Percentiles rank a stretch among this genome's conserved stretches.
Evolutionary conservation across 73 alveolate genomes (phyloP).

Genomic region (Stentor coeruleus): DNA sequence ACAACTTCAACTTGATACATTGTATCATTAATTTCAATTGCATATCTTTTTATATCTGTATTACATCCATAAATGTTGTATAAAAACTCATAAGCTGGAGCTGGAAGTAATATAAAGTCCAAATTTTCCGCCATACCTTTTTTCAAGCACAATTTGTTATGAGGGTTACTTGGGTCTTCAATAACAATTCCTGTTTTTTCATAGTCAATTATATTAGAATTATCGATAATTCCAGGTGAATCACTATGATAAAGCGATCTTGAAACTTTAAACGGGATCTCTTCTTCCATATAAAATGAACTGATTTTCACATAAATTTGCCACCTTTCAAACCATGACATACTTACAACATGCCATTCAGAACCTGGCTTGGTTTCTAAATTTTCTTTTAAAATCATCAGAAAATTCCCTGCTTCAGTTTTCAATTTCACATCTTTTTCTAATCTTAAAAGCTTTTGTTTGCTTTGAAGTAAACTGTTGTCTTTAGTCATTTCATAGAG

Average conservation of each 20-base stretch:
- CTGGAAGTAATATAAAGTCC: conserved; percentile 16
- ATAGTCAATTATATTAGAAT: conserved; percentile 1
- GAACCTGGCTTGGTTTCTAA: conserved; percentile 7
- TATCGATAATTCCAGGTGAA: conserved; percentile 25
- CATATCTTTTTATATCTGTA: conserved; percentile 18
- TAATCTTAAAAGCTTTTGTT: background rate
- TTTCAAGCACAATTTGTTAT: background rate
- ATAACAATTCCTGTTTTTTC: background rate
- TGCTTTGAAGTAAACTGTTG: background rate
- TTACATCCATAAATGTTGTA: background rate
- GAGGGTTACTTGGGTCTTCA: background rate
- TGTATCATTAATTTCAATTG: conserved; percentile 14
- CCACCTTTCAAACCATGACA: conserved; percentile 15
- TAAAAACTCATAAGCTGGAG: background rate
- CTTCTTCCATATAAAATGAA: background rate
- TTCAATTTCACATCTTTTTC: background rate
- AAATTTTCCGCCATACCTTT: conserved; percentile 17
- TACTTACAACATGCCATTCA: conserved; percentile 22
- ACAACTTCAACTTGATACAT: conserved; percentile 17
- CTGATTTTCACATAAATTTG: background rate
- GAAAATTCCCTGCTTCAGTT: background rate
- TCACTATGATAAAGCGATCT: background rate
- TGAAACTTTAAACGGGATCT: background rate
- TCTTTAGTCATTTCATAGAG: background rate
- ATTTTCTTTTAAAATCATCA: background rate